Base-by-base conservation (phyloP, 2,329 filamentous ascomycete species). In the Cytospora paraplurivora region DNA sequence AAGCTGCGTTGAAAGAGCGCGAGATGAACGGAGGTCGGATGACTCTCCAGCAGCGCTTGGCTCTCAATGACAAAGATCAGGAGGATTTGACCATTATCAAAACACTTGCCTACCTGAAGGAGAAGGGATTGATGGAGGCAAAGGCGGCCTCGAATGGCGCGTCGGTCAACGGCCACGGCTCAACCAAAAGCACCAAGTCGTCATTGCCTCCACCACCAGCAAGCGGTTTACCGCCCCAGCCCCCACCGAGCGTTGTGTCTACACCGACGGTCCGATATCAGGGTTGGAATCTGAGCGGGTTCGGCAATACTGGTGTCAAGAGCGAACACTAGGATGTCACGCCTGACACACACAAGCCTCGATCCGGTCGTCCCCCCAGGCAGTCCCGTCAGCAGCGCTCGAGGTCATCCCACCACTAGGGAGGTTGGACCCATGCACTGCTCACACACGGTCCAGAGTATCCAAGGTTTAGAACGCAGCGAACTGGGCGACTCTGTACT, bases 1-100 rank as follows among this genome's bases (percentile, higher is more conserved):
- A 87, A 70, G 84, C 84, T 68, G 86, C 86, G 63, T 78, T 89
- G 56, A 83, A 81, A 70, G 86, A 88, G 72, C 83, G 86, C 64
- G 85, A 87, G 69, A 80, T 81, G 70, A 89, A 89, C 69, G 85
- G 87, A 65, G 87, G 87, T 54, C 83, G 84, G 57, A 82, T 88
- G 75, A 89, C 87, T 5, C 81, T 89, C 61, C 83, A 86, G 73
- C 87, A 89, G 72, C 85, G 87, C 50, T 76, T 89, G 61, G 81
- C 85, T 64, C 77, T 88, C 59, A 89, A 89, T 77, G 87, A 89
- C 72, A 88, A 88, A 71, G 85, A 88, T 66, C 85, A 88, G 71
- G 85, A 89, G 70, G 87, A 89, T 71, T 77, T 88, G 68, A 84
- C 85, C 10, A 84, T 89, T 66, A 80, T 89, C 59, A 84, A 87